Base-by-base conservation (phyloP, 2,329 filamentous ascomycete species). In the Fusarium sp. region DNA sequence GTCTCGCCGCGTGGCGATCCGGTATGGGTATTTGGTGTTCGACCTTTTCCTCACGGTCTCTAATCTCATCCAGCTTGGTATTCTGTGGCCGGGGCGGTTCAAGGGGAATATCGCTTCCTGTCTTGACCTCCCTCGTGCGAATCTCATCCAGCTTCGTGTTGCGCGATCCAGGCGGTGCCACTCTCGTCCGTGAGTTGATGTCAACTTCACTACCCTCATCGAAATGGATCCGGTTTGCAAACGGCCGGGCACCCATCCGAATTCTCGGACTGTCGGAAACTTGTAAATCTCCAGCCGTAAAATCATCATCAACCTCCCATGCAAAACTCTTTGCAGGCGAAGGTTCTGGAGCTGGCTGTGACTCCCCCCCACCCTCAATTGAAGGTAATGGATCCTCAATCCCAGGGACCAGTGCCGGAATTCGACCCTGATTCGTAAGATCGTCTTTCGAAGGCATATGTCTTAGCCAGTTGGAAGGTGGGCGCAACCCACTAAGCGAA, bases 301-400 rank as follows among this genome's bases (percentile, higher is more conserved):
- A 90, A 64, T 91, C 89, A 6, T 86, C 85, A 36, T 91, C 89
- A 8, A 89, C 79, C 65, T 90, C 82, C 89, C 88, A 91, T 9
- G 85, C 86, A 66, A 86, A 88, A 73, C 85, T 87, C 79, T 88
- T 89, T 61, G 87, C 85, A 0, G 88, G 88, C 0, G 87, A 87
- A 7, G 73, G 63, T 14, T 38, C 42, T 0, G 20, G 65, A 57
- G 63, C 66, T 14, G 68, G 50, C 6, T 65, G 56, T 14, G 65
- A 11, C 22, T 60, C n/a, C 22, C 63, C 60, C 25, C 47, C 69
- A 8, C 61, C 62, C 50, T 85, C 84, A 38, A 82, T 72, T 6
- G 83, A 84, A 4, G 79, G 80, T 1, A 84, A 68, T 0, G 82
- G 63, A 47, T 83, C 82, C n/a, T 84, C 82, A 50, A 84, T 84